Base-by-base conservation (phyloP, 495 filamentous ascomycete genomes). In the Lasiosphaeria miniovina region DNA sequence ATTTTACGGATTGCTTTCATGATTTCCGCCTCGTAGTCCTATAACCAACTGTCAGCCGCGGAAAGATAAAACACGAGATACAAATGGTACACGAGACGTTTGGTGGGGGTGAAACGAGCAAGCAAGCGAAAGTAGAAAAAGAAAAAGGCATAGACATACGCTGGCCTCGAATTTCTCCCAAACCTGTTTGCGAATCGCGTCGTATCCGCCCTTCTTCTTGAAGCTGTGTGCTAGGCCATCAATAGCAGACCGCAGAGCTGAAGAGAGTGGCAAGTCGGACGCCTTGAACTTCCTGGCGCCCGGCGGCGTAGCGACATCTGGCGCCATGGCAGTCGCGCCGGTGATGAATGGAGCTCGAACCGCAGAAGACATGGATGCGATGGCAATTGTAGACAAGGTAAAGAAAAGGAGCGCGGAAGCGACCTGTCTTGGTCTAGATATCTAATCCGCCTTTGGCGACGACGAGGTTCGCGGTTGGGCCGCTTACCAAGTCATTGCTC, bases 191-290 rank as follows among this genome's bases (percentile, higher is more conserved):
- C 92, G 84, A 60, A 93, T 80, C n/a, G 75, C 78, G 71, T 96
- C 92, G 65, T 93, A 96, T 43, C 88, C 88, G 31, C 92, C 92
- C 71, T 93, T 93, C 75, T 96, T 96, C 74, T 94, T 94, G 72
- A 92, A 93, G 6, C 84, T 85, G 73, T 91, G 84, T 9, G 91
- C 81, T 32, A 96, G 77, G 57, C 80, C 79, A 56, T 96, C 90
- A 57, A 96, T 92, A 1, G 87, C 85, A 0, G 80, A 79, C 57
- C 89, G 83, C 55, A 91, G 89, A 36, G 84, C 80, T 17, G 85
- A 82, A 33, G 86, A 80, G 24, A 96, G 74, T 6, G 91, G 91
- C 4, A 96, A 79, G 57, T 96, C 92, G 3, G 90, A 89, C 14
- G 88, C 83, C 74, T 93, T 95, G 77, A 92, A 88, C 65, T 88